A percentile compares a stretch with the other conserved stretches of the same genome.
Conservation (phyloP, 345 rosid species). For the Turnera subulata region DNA sequence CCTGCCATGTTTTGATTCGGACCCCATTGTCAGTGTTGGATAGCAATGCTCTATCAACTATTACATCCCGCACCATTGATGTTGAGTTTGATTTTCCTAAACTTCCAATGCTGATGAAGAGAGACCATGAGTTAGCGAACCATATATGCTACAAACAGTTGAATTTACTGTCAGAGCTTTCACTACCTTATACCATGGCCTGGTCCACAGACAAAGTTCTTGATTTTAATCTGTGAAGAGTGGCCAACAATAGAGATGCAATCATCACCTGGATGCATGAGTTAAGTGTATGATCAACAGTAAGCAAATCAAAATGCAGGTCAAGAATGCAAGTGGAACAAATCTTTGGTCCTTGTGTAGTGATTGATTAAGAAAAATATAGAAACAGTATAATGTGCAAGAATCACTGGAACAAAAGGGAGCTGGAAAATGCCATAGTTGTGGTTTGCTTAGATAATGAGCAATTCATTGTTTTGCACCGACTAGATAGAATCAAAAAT, state of each 20-base stretch:
- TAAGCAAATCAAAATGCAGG: slow-evolving; percentile 1
- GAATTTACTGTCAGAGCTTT: background rate
- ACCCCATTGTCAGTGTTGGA: slow-evolving; percentile 72
- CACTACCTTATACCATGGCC: slow-evolving; percentile 94
- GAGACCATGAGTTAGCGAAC: background rate
- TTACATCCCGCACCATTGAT: slow-evolving; percentile 49
- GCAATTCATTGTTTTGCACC: too few relatives aligned
- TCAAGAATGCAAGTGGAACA: background rate
- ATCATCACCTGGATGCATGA: slow-evolving; percentile 70
- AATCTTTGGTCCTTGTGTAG: background rate
- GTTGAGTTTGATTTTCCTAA: slow-evolving; percentile 66
- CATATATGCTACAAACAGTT: background rate
- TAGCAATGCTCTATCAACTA: slow-evolving; percentile 54
- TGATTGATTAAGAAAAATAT: background rate
- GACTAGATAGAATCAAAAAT: too few relatives aligned
- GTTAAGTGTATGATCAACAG: slow-evolving; percentile 7
- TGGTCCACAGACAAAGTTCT: slow-evolving; percentile 75
- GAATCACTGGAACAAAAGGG: too few relatives aligned
- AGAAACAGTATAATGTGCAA: background rate
- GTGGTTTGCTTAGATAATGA: too few relatives aligned
- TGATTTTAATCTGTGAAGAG: slow-evolving; percentile 64
- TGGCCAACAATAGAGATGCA: slow-evolving; percentile 82
- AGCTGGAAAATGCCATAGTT: too few relatives aligned
- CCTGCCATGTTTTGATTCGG: slow-evolving; percentile 99
- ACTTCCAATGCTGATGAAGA: slow-evolving; percentile 70